Base-by-base conservation (phyloP, 768 basidiomycete genomes). In the Amanita molliuscula region DNA sequence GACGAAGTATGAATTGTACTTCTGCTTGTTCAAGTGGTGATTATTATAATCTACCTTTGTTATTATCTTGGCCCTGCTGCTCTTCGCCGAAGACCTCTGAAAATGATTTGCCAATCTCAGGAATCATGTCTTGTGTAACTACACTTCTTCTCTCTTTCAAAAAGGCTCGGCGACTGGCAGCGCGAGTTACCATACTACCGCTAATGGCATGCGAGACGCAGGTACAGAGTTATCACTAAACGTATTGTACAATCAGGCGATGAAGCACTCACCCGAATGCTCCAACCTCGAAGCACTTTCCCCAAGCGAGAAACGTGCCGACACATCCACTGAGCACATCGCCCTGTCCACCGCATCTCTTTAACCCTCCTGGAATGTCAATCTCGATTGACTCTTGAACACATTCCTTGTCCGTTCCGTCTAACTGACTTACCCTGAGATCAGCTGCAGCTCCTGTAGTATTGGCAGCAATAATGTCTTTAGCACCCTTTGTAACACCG, bases 291-390 rank as follows among this genome's bases (percentile, higher is more conserved):
- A 88, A 98, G 58, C 88, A 91, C 62, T 86, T 88, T 4, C 88
- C 91, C 95, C 96, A 99, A 3, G 94, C 94, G 57, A 98, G 71
- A 62, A 96, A 79, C 1, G 91, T 79, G 0, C 93, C 96, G 8
- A 92, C 84, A 38, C 77, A 73, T 10, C 96, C 96, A 58, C 84
- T 87, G 49, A 98, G 64, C 33, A 99, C 81, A 65, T 99, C 96
- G 0, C 96, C 96, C 63, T 98, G 96, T 1, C 96, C 96, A 10
- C 96, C 95, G 58, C 91, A 94, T 49, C 96, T 72, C 68, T 95
- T 95, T 58, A 89, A 57, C 1, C 95, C 93, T 1, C 96, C 96
- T 48, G 78, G 67, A 0, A 74, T 67, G 54, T 86, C 81, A 25
- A 87, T 80, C 47, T 76, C 72, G 3, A 92, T 65, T 3, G 78